Base-by-base conservation (phyloP, 257 asterid species). In the Parsonsia alboflavescens region DNA sequence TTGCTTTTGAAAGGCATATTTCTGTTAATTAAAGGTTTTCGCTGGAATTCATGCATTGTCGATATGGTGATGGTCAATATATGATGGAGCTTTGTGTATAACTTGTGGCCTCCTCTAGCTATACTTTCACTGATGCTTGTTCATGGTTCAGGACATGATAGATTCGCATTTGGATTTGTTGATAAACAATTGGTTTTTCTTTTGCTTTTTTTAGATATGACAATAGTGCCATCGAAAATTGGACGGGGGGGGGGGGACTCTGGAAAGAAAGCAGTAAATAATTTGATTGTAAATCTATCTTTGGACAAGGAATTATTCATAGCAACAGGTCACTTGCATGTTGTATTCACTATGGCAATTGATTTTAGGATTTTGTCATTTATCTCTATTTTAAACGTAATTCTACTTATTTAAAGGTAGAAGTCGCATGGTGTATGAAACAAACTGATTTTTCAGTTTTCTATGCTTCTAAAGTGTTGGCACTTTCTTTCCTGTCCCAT, bases 1-100 rank as follows among this genome's bases (percentile, higher is more conserved):
- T 92, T 85, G 97, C 99, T 66, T 90, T 95, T 89, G 99, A 95
- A 79, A 95, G 79, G 99, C 92, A 92, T 73, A 72, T 72, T 75
- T 58, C 36, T 46, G 8, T 6, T 63, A 1, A 21, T 48, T 63
- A 7, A 15, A 65, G 70, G 22, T 49, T 33, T 11, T 13, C 45
- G 11, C 33, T 63, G 49, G 36, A 41, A 58, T 26, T 36, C 36
- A 41, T 59, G 1, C 56, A 24, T 62, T 21, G 33, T 45, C 26
- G 48, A 41, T 24, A 1, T n/a, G n/a, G n/a, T n/a, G 42, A 39
- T 39, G 36, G 12, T 36, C 33, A 13, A 16, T 63, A 36, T 36
- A 19, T 33, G 16, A 64, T 10, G 16, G 26, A 64, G 36, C 13
- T 7, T 36, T 17, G n/a, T 21, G 45, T 10, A 61, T 61, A 15